A percentile compares a stretch with the other conserved stretches of the same genome.
These are phyloP conservation scores for Apocynum venetum DNA, from an alignment of 257 asterid species.

Conservation along the genomic window DNA sequence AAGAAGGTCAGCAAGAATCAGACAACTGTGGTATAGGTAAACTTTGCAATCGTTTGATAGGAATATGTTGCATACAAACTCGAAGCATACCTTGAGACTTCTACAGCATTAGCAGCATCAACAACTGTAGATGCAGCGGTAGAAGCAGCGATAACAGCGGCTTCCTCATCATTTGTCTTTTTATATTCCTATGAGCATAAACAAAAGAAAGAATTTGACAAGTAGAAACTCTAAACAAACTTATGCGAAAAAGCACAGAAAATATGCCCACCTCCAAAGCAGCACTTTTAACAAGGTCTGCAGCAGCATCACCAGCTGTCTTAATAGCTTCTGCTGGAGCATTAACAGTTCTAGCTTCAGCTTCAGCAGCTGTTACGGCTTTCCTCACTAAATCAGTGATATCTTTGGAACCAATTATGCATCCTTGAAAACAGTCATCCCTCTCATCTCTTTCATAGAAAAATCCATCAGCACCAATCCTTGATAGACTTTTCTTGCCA, in stretches of 20 bases:
- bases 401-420: slow-evolving; percentile 78
- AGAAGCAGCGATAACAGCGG: slow-evolving; percentile 86
- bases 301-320: slow-evolving; percentile 99
- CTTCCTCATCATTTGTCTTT: slow-evolving; percentile 76
- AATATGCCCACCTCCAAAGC: slow-evolving; percentile 71
- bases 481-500: slow-evolving; percentile 42
- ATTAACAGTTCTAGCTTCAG: slow-evolving; percentile 89
- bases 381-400: slow-evolving; percentile 69
- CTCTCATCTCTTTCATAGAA: slow-evolving; percentile 66
- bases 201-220: not conserved
- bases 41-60: slow-evolving; percentile 6
- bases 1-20: not conserved
- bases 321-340: slow-evolving; percentile 83
- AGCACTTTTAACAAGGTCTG: slow-evolving; percentile 91
- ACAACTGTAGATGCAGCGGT: slow-evolving; percentile 84
- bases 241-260: slow-evolving; percentile 18
- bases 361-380: slow-evolving; percentile 95
- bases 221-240: not conserved
- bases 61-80: slow-evolving; percentile 16
- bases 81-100: slow-evolving; percentile 55
- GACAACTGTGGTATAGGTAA: not conserved
- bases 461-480: slow-evolving; percentile 31
- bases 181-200: slow-evolving; percentile 49
- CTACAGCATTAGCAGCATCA: slow-evolving; percentile 84
- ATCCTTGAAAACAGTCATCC: slow-evolving; percentile 87